These are phyloP conservation scores for Gynostemma pentaphyllum DNA, from an alignment of 306 rosid species.

Conservation along the genomic window DNA sequence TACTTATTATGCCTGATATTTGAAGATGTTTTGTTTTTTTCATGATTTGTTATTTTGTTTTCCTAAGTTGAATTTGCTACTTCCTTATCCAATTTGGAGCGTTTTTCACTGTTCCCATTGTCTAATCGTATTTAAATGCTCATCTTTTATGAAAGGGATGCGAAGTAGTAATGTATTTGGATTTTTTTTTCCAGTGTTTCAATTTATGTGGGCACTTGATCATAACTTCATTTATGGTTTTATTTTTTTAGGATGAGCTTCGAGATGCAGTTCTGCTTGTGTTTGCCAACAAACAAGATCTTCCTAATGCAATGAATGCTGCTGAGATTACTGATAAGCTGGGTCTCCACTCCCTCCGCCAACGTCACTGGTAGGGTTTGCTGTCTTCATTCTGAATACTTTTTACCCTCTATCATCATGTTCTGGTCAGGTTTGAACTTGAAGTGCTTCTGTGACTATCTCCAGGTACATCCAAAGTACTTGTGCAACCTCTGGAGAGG, in stretches of 20 bases:
- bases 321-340: conserved; percentile 99
- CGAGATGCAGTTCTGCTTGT: conserved; percentile 98
- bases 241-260: conserved; percentile 67
- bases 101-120: not conserved
- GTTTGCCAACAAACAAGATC: conserved; percentile 99
- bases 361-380: conserved; percentile 82
- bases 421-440: not conserved
- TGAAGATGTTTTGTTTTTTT: not conserved
- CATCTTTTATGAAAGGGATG: not conserved
- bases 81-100: not conserved
- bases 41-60: not conserved
- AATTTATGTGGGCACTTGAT: conserved; percentile 1
- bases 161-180: not conserved
- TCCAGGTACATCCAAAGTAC: conserved; percentile 99
- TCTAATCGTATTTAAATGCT: not conserved
- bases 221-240: not conserved
- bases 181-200: not conserved
- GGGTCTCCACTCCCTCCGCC: conserved; percentile 97
- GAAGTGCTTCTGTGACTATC: conserved; percentile 1
- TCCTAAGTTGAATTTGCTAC: not conserved
- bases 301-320: conserved; percentile 99
- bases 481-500: conserved; percentile 99
- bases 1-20: not conserved
- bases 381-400: not conserved
- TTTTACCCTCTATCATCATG: not conserved